phyloP scores from a whole-genome alignment of 1,139 yeast species.

The Yamadazyma trypodendri region DNA sequence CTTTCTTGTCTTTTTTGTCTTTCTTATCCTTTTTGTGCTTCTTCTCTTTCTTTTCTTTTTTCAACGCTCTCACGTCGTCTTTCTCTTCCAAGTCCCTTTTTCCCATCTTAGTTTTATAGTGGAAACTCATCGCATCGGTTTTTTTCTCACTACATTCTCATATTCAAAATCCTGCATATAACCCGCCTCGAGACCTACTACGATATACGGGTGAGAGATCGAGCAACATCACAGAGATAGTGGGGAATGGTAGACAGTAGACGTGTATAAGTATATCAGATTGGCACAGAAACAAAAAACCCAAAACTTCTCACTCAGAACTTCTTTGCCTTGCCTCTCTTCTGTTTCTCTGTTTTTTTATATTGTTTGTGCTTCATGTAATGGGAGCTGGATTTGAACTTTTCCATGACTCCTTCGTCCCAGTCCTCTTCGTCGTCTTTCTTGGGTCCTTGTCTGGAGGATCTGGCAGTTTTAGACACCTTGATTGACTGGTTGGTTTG shows the following conservation, averaged over 20 bases:
- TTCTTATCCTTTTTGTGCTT: constrained; percentile 24
- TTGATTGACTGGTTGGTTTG: constrained; percentile 8
- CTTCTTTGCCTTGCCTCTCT: constrained; percentile 4
- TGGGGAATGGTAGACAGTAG: neutral
- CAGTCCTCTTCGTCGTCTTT: constrained; percentile 8
- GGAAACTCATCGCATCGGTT: constrained; percentile 8
- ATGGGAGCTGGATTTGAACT: constrained; percentile 20
- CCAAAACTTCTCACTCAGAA: neutral
- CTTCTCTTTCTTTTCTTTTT: constrained; percentile 28
- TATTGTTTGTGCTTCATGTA: constrained; percentile 19
- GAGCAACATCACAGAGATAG: too few species aligned
- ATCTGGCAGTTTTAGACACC: constrained; percentile 5
- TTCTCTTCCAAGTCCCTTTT: constrained; percentile 26
- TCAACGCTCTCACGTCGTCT: constrained; percentile 17
- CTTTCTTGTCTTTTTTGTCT: constrained; percentile 43
- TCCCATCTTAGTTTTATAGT: constrained; percentile 15
- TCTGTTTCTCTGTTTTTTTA: constrained; percentile 16
- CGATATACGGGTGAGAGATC: neutral
- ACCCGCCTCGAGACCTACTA: neutral
- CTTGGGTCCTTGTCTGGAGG: constrained; percentile 2
- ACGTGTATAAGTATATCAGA: neutral
- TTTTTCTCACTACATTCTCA: too few species aligned
- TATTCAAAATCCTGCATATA: constrained; percentile 4
- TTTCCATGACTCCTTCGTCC: constrained; percentile 15
- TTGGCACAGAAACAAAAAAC: neutral